These are phyloP conservation scores for Articulospora tetracladia DNA, from an alignment of 495 filamentous ascomycete species.

Conservation along the genomic window DNA sequence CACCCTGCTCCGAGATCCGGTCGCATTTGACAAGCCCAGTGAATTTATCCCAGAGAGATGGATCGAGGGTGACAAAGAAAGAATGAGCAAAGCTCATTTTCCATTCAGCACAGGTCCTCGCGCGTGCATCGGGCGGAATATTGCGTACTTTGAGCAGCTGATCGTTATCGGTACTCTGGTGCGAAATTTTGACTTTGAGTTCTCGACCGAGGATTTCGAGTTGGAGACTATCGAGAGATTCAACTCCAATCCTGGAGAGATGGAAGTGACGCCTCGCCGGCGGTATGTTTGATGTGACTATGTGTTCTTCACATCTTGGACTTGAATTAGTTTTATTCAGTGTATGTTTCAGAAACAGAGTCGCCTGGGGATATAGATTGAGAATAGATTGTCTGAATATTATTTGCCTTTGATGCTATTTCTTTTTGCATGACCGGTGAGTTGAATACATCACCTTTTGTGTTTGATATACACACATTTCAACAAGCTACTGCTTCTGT, in stretches of 20 bases:
- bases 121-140: conserved; percentile 32
- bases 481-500: no score
- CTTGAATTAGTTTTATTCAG: no score
- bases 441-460: no score
- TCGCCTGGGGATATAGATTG: no score
- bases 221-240: conserved; percentile 10
- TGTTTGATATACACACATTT: no score
- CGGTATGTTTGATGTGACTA: neutral
- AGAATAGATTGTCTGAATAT: no score
- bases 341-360: no score
- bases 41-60: conserved; percentile 45
- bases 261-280: conserved; percentile 1
- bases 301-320: no score
- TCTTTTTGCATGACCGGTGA: no score
- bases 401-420: no score
- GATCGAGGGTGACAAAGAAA: conserved; percentile 24
- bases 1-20: conserved; percentile 30
- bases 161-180: conserved; percentile 12
- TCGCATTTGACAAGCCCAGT: conserved; percentile 45
- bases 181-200: conserved; percentile 11
- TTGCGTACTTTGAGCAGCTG: conserved; percentile 32
- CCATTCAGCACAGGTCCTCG: conserved; percentile 24
- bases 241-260: conserved; percentile 10
- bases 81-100: conserved; percentile 30
- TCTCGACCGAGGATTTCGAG: conserved; percentile 10